phyloP scores from a whole-genome alignment of 768 basidiomycete species.

The Rossbeevera mucosa region DNA sequence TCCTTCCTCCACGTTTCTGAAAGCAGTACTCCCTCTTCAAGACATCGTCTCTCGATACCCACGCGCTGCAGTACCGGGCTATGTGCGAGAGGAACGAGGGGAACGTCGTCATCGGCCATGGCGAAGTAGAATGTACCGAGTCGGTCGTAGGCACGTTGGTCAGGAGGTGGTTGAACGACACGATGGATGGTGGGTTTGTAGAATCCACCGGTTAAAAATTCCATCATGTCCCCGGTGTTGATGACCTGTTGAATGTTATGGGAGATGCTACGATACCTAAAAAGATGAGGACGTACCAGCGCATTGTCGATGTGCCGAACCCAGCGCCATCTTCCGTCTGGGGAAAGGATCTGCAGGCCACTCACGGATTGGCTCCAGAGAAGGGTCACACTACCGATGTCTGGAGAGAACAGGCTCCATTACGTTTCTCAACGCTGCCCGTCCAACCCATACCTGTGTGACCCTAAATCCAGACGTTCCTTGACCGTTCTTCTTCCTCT shows the following conservation, averaged over 20 bases:
- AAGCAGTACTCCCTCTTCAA: constrained; percentile 40
- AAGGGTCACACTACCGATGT: constrained; percentile 52
- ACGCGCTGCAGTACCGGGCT: constrained; percentile 46
- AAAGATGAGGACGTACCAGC: constrained; percentile 32
- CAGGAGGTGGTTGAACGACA: constrained; percentile 51
- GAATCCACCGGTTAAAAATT: constrained; percentile 55
- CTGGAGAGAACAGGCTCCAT: constrained; percentile 39
- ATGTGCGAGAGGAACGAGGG: constrained; percentile 39
- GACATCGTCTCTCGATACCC: constrained; percentile 36
- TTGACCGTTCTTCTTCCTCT: constrained; percentile 46
- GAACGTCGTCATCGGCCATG: constrained; percentile 47
- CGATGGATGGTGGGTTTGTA: constrained; percentile 59
- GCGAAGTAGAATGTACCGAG: constrained; percentile 56
- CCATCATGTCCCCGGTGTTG: constrained; percentile 55
- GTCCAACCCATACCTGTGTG: constrained; percentile 41
- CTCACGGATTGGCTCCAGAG: constrained; percentile 58
- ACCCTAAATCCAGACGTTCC: constrained; percentile 56
- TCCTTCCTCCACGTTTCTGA: constrained; percentile 49
- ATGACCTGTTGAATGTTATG: constrained; percentile 39
- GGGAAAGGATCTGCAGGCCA: constrained; percentile 51
- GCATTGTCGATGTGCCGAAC: constrained; percentile 56
- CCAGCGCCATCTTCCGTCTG: constrained; percentile 53
- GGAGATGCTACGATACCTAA: background rate
- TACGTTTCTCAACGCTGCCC: background rate
- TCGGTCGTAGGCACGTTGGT: constrained; percentile 45